These are phyloP conservation scores for Ophiocordyceps camponoti-floridani DNA, from an alignment of 2,329 filamentous ascomycete genomes.

Conservation along the genomic window DNA sequence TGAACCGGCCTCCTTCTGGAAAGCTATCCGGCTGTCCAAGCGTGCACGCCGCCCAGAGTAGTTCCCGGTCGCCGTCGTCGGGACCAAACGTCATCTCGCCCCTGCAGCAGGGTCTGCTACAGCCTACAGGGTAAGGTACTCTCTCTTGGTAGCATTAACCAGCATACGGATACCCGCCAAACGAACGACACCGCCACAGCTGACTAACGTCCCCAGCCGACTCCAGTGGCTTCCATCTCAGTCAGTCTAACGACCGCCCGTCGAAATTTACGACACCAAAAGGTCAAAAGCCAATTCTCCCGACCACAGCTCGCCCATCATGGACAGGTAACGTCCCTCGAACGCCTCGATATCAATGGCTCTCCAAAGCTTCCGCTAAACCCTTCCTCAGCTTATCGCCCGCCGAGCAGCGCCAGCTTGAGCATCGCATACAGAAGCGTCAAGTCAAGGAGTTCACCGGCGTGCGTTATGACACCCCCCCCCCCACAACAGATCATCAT, in stretches of 20 bases:
- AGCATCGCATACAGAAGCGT: constrained; percentile 88
- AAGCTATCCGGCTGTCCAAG: too few relatives aligned
- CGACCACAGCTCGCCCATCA: constrained; percentile 1
- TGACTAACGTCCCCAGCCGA: not conserved
- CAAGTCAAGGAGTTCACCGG: constrained; percentile 99
- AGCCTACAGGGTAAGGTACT: not conserved
- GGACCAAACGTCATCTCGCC: too few relatives aligned
- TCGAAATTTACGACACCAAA: not conserved
- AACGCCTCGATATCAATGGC: not conserved
- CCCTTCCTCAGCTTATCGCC: constrained; percentile 37
- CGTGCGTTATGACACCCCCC: constrained; percentile 35
- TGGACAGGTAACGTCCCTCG: constrained; percentile 4
- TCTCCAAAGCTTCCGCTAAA: too few relatives aligned
- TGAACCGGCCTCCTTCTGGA: too few relatives aligned
- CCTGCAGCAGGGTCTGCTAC: too few relatives aligned
- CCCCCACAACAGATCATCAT: not conserved
- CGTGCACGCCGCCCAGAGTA: too few relatives aligned
- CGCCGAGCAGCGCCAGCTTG: constrained; percentile 80
- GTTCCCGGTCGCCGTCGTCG: too few relatives aligned
- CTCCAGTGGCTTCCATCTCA: too few relatives aligned
- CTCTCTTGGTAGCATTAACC: not conserved
- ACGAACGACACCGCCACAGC: not conserved
- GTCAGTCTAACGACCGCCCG: not conserved
- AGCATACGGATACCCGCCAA: not conserved
- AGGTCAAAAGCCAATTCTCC: not conserved